Evolutionary conservation across 257 asterid species (phyloP).

Genomic region (Jasminum sambac): DNA sequence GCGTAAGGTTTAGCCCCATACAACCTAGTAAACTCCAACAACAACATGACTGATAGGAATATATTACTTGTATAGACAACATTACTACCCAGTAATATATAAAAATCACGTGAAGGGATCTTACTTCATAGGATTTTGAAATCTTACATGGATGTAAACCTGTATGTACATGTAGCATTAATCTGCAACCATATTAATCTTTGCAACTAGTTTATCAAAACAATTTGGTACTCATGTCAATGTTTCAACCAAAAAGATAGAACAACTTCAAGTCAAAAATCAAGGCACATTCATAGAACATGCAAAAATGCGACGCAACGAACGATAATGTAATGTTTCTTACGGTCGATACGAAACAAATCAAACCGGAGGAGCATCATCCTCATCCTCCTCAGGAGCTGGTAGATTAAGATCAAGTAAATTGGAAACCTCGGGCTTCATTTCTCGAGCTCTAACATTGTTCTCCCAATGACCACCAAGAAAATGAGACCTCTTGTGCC

Average conservation of each 20-base stretch:
- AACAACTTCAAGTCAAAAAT: slow-evolving; percentile 21
- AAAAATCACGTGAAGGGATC: no score
- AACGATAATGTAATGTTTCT: slow-evolving; percentile 7
- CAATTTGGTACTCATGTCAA: slow-evolving; percentile 10
- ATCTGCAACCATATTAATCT: slow-evolving; percentile 4
- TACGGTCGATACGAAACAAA: slow-evolving; percentile 16
- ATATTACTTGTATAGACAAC: no score
- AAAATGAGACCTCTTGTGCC: slow-evolving; percentile 90
- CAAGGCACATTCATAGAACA: slow-evolving; percentile 26
- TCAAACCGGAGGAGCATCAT: slow-evolving; percentile 33
- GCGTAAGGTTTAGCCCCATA: background rate
- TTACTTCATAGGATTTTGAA: no score
- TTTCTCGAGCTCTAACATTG: slow-evolving; percentile 31
- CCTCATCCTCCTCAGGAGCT: slow-evolving; percentile 69
- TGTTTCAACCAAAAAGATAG: slow-evolving; percentile 27
- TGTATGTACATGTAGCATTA: no score
- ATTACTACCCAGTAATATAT: no score
- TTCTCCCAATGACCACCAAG: slow-evolving; percentile 44
- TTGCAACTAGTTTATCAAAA: slow-evolving; percentile 28
- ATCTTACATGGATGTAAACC: no score
- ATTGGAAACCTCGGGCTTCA: slow-evolving; percentile 43
- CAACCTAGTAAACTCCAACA: background rate
- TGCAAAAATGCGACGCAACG: slow-evolving; percentile 5
- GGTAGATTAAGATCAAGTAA: slow-evolving; percentile 91
- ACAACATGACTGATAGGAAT: no score